These are phyloP conservation scores for Trametopsis cervina DNA, from an alignment of 768 basidiomycete genomes.

Conservation along the genomic window DNA sequence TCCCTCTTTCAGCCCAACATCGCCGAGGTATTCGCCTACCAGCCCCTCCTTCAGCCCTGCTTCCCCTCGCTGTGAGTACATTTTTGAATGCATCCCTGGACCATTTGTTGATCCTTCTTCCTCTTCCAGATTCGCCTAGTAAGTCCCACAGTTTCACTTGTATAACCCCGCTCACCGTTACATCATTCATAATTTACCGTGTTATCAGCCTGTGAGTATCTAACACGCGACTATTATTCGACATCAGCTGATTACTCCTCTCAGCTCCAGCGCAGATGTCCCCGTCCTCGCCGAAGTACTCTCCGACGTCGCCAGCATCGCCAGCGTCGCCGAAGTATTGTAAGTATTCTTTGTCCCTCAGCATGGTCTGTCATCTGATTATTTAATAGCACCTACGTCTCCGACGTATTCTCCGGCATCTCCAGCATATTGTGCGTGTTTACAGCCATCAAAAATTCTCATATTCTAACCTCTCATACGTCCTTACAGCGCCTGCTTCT, in stretches of 20 bases:
- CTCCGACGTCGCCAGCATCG: conserved; percentile 90
- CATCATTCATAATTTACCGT: conserved; percentile 3
- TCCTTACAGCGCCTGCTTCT: conserved; percentile 62
- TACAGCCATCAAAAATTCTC: conserved; percentile 25
- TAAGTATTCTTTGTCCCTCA: conserved; percentile 32
- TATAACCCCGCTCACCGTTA: conserved; percentile 20
- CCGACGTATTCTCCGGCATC: conserved; percentile 86
- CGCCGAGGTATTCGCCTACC: conserved; percentile 82
- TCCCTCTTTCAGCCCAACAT: conserved; percentile 89
- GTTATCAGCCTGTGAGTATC: conserved; percentile 54
- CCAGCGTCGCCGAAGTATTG: conserved; percentile 92
- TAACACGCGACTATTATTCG: conserved; percentile 5
- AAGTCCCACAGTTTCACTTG: conserved; percentile 29
- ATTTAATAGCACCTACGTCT: conserved; percentile 65
- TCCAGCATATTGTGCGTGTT: conserved; percentile 60
- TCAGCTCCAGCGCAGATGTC: conserved; percentile 77
- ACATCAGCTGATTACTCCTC: conserved; percentile 5
- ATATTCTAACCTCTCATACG: background rate
- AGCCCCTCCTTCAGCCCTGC: conserved; percentile 89
- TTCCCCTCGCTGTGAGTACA: conserved; percentile 75
- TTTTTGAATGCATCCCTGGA: conserved; percentile 8
- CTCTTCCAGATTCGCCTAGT: conserved; percentile 70
- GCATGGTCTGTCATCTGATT: conserved; percentile 4
- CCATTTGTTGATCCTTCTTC: conserved; percentile 8
- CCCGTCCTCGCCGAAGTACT: conserved; percentile 88